Evolutionary conservation across 495 filamentous ascomycete species (phyloP).

Genomic region (Penicillium subrubescens): DNA sequence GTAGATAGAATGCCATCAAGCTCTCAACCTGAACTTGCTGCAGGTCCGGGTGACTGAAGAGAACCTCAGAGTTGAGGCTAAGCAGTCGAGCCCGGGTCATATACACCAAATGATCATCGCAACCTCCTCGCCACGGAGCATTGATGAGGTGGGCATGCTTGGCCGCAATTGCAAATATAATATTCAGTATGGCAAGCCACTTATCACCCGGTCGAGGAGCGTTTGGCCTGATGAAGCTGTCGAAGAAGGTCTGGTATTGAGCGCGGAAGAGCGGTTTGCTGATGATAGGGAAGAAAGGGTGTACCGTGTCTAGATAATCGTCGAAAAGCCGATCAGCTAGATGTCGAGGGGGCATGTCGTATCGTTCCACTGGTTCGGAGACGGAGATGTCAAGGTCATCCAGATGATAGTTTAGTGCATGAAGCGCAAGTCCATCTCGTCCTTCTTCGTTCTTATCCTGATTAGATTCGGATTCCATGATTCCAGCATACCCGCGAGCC

Average conservation of each 20-base stretch:
- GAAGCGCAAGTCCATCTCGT: slow-evolving; percentile 20
- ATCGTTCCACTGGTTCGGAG: slow-evolving; percentile 43
- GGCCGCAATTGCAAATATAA: slow-evolving; percentile 63
- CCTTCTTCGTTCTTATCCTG: slow-evolving; percentile 2
- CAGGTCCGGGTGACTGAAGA: slow-evolving; percentile 62
- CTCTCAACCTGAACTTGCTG: slow-evolving; percentile 63
- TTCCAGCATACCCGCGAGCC: slow-evolving; percentile 14
- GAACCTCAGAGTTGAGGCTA: slow-evolving; percentile 53
- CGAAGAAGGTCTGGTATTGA: slow-evolving; percentile 36
- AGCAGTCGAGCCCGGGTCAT: slow-evolving; percentile 62
- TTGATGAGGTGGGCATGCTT: slow-evolving; percentile 51
- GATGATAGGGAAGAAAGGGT: slow-evolving; percentile 60
- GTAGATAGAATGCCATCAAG: slow-evolving; percentile 62
- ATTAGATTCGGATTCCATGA: slow-evolving; percentile 18
- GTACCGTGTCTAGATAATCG: slow-evolving; percentile 48
- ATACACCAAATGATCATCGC: slow-evolving; percentile 48
- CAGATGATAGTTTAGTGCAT: slow-evolving; percentile 50
- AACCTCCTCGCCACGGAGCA: slow-evolving; percentile 39
- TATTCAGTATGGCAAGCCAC: slow-evolving; percentile 60
- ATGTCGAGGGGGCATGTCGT: slow-evolving; percentile 48
- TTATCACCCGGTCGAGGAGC: slow-evolving; percentile 29
- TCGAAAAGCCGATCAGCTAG: slow-evolving; percentile 52
- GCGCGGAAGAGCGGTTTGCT: slow-evolving; percentile 36
- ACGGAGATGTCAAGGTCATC: slow-evolving; percentile 52
- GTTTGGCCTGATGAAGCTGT: slow-evolving; percentile 8